Percentiles rank a stretch among this genome's conserved stretches.
These are phyloP conservation scores for Nepenthes alata DNA, from an alignment of 179 eudicot species.

Conservation along the genomic window DNA sequence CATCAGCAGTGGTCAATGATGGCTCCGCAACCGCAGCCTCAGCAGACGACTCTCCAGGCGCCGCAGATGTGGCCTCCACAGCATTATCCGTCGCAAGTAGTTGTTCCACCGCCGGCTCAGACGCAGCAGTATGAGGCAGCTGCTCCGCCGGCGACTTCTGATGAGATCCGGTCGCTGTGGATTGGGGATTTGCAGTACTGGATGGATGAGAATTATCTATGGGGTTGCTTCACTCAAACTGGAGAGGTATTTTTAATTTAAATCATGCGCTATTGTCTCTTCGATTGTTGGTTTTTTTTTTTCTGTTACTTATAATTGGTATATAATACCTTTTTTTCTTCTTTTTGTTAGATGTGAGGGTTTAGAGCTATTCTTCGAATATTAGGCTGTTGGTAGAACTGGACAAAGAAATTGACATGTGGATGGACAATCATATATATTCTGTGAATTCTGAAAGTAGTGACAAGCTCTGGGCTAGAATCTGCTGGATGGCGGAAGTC, in stretches of 20 bases:
- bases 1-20: slow-evolving; percentile 70
- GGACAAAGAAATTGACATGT: neutral
- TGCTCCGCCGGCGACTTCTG: slow-evolving; percentile 22
- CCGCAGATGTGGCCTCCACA: slow-evolving; percentile 31
- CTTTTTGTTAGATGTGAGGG: too few relatives aligned
- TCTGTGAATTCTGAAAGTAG: neutral
- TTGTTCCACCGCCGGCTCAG: neutral
- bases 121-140: slow-evolving; percentile 21
- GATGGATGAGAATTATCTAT: slow-evolving; percentile 72
- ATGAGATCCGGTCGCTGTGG: slow-evolving; percentile 65
- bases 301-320: neutral
- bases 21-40: slow-evolving; percentile 38
- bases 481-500: too few relatives aligned
- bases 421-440: neutral
- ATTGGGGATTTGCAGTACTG: slow-evolving; percentile 72
- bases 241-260: slow-evolving; percentile 43
- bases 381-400: slow-evolving; percentile 1
- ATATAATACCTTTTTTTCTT: neutral
- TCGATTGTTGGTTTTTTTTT: neutral
- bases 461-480: neutral
- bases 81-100: slow-evolving; percentile 11
- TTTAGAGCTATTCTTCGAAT: too few relatives aligned
- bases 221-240: slow-evolving; percentile 33
- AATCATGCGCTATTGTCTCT: neutral
- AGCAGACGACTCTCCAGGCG: slow-evolving; percentile 27